Base-by-base conservation (phyloP, 192 early-diverging fungal genomes). In the Backusella tuberculispora region DNA sequence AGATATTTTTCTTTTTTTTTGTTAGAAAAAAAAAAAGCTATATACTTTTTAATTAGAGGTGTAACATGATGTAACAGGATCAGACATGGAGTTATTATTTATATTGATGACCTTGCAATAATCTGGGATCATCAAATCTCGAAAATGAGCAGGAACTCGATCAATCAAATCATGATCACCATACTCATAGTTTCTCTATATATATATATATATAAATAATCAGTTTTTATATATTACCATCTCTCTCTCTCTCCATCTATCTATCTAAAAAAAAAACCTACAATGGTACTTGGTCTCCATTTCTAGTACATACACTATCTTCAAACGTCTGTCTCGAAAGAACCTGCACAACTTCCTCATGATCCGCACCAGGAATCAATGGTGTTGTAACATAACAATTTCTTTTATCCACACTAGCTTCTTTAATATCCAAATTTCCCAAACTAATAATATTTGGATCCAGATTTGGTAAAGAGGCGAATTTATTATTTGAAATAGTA, bases 391-490 rank as follows among this genome's bases (percentile, higher is more conserved):
- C 68, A 21, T 76, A 76, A 40, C 74, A 76, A 14, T 76, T 76
- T 15, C 17, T 69, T 7, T 24, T 68, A 34, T 70, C 68, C 14
- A 70, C 26, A 43, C 12, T 34, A 21, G 68, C 40, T 29, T 56
- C 48, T 4, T 69, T 24, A 5, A 37, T 34, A 70, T 69, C 8
- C 7, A 76, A 6, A 68, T 76, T 76, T 43, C 74, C 68, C 42
- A 76, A 63, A 38, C 74, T 76, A 29, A 76, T 76, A 17, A 76
- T 53, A 40, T 76, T 60, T 37, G 74, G 74, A 69, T 76, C 74
- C 6, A 76, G 21, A 38, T 63, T 68, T 42, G 14, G 4, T 60
- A 60, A 26, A 0, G 74, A 34, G 6, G 48, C 48, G 46, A 76
- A 70, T 13, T 76, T 69, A 34, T 76, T 76, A 37, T 46, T 12